Evolutionary conservation across 2,329 filamentous ascomycete genomes (phyloP).

Genomic region (Colletotrichum trifolii): DNA sequence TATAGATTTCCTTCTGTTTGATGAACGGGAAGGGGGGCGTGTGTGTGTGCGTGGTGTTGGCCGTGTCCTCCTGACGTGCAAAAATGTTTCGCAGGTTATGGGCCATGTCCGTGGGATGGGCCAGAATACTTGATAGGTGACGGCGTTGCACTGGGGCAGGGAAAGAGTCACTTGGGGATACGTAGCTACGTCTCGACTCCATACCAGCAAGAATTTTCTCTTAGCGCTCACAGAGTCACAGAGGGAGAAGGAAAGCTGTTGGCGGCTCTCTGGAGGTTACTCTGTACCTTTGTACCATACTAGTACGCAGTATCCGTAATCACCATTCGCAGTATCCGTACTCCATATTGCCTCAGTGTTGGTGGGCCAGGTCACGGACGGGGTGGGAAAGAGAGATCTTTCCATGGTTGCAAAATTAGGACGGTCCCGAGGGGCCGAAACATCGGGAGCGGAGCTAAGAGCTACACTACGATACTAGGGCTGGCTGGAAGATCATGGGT

Average conservation of each 20-base stretch:
- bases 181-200: constrained; percentile 26
- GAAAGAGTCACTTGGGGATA: constrained; percentile 13
- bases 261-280: constrained; percentile 7
- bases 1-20: constrained; percentile 25
- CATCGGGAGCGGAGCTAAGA: constrained; percentile 31
- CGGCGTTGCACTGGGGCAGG: constrained; percentile 30
- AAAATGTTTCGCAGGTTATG: constrained; percentile 12
- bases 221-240: constrained; percentile 3
- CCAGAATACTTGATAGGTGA: constrained; percentile 5
- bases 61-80: constrained; percentile 34
- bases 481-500: constrained; percentile 16
- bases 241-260: constrained; percentile 22
- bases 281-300: not conserved
- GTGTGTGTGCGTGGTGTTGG: not conserved
- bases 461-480: constrained; percentile 1
- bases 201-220: not conserved
- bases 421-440: constrained; percentile 28
- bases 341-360: too few species aligned
- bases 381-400: constrained; percentile 12
- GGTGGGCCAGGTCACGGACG: too few species aligned
- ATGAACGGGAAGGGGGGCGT: constrained; percentile 15
- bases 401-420: constrained; percentile 27
- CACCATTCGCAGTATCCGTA: too few species aligned
- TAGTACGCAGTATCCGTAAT: too few species aligned
- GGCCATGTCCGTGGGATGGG: constrained; percentile 4